phyloP scores from a whole-genome alignment of 2,329 filamentous ascomycete species.

The Zymoseptoria brevis region DNA sequence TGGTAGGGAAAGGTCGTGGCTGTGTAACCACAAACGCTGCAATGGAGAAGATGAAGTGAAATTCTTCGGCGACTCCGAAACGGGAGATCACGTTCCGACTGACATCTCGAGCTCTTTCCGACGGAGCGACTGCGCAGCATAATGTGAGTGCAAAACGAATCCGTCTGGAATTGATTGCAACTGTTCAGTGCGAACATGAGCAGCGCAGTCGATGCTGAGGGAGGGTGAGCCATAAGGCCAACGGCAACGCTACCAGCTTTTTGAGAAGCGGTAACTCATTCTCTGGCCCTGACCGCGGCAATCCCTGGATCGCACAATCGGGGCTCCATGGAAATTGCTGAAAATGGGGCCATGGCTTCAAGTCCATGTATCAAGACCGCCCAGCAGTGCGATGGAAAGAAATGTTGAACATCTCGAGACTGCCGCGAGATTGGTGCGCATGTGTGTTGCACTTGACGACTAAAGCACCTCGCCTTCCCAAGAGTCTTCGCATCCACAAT shows the following conservation, averaged over 20 bases:
- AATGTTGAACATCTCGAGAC: background rate
- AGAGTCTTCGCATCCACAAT: background rate
- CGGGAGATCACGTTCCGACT: background rate
- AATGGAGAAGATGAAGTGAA: background rate
- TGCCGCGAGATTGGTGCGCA: background rate
- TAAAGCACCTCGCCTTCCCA: background rate
- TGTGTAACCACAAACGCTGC: background rate
- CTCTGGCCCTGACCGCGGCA: too few species aligned
- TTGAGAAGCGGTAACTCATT: too few species aligned
- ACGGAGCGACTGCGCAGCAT: background rate
- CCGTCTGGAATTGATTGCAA: too few species aligned
- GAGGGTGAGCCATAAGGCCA: too few species aligned
- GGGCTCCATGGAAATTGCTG: background rate
- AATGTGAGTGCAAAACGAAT: background rate
- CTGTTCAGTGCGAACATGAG: too few species aligned
- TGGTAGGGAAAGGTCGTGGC: background rate
- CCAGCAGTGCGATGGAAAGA: background rate
- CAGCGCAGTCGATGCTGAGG: too few species aligned
- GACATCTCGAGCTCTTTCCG: background rate
- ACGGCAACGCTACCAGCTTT: too few species aligned
- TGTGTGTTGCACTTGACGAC: background rate
- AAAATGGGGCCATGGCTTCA: background rate
- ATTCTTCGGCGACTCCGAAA: background rate
- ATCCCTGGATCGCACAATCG: background rate
- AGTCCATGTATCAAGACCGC: background rate